phyloP scores from a whole-genome alignment of 768 basidiomycete species.

The Exsudoporus frostii region DNA sequence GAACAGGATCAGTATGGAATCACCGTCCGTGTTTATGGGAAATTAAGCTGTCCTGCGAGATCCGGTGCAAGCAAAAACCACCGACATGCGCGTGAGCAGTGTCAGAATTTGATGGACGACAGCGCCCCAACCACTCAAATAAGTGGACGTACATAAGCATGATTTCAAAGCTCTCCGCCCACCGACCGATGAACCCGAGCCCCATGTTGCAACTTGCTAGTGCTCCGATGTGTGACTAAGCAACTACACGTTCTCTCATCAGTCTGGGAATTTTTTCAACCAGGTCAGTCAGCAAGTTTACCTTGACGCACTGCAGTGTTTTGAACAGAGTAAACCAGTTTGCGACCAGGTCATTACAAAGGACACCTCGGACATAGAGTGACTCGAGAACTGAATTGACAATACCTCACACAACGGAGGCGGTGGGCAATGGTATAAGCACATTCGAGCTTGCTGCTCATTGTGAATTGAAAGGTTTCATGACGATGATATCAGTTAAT shows the following conservation, averaged over 20 bases:
- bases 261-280: background rate
- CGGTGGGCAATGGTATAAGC: constrained; percentile 28
- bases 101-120: constrained; percentile 70
- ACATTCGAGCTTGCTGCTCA: constrained; percentile 71
- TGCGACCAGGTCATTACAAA: constrained; percentile 51
- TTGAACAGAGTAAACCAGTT: constrained; percentile 11
- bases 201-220: constrained; percentile 23
- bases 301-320: background rate
- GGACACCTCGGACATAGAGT: constrained; percentile 49
- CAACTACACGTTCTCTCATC: constrained; percentile 77
- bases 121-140: constrained; percentile 46
- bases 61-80: background rate
- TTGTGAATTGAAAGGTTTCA: constrained; percentile 37
- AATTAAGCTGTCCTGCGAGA: background rate
- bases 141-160: constrained; percentile 11
- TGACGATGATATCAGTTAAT: constrained; percentile 6
- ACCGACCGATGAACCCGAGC: constrained; percentile 68
- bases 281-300: constrained; percentile 3
- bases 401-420: constrained; percentile 45
- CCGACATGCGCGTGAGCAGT: constrained; percentile 1
- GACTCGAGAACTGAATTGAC: constrained; percentile 63
- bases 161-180: constrained; percentile 6
- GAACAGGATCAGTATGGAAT: constrained; percentile 67
- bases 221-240: constrained; percentile 54
- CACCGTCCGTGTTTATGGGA: constrained; percentile 54